Conservation (phyloP, 2,329 filamentous ascomycete species). For the Aspergillus vadensis region DNA sequence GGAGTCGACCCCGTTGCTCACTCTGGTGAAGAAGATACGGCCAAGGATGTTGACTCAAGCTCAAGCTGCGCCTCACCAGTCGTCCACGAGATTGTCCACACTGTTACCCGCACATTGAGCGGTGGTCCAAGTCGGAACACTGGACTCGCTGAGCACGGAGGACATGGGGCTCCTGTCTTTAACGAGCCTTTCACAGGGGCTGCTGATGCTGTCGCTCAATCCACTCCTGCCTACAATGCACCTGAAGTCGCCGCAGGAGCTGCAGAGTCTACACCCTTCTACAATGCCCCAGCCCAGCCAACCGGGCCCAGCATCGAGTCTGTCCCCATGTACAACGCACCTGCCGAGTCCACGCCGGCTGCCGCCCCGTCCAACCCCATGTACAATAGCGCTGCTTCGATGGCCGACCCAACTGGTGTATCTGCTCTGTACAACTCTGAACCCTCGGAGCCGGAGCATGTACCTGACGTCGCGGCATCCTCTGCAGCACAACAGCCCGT, state of each 20-base stretch:
- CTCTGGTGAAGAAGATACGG: neutral
- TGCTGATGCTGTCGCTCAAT: neutral
- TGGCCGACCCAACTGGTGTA: neutral
- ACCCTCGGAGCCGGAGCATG: neutral
- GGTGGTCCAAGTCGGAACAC: slow-evolving; percentile 15
- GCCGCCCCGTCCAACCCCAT: neutral
- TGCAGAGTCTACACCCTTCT: neutral
- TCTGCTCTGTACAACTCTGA: neutral
- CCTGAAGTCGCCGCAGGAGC: neutral
- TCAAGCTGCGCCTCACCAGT: neutral
- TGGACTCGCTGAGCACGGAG: slow-evolving; percentile 1
- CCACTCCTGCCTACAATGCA: neutral
- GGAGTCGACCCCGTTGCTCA: neutral
- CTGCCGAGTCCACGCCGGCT: neutral
- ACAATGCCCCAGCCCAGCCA: neutral
- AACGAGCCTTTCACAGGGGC: neutral
- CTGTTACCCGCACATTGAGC: slow-evolving; percentile 28
- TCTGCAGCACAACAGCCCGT: neutral
- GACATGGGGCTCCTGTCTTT: neutral
- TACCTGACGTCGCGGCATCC: neutral
- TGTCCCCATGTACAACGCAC: neutral
- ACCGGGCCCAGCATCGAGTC: neutral
- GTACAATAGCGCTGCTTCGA: neutral
- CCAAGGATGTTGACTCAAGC: neutral
- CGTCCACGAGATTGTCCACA: slow-evolving; percentile 29